Base-by-base conservation (phyloP, 1,284 basidiomycete genomes). In the Cutaneotrichosporon spelunceum region DNA sequence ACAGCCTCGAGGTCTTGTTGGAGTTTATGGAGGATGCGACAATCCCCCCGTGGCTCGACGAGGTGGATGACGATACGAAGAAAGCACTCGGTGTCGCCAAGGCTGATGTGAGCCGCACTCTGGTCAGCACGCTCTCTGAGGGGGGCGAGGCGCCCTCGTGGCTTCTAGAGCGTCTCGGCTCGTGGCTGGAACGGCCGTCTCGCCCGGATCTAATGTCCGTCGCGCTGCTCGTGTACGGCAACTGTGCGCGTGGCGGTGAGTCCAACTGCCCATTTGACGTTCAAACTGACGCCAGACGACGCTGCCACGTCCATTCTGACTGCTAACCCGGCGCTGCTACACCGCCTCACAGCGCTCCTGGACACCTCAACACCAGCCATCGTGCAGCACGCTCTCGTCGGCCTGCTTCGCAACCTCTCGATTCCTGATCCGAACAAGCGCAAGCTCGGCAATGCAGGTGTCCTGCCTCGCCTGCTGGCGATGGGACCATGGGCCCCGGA, bases 321-420 rank as follows among this genome's bases (percentile, higher is more conserved):
- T 4, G 30, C 26, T 26, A 44, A 44, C 10, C 11, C 50, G 10
- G 48, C 33, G 1, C 57, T 60, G 24, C 63, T 70, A 1, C 64
- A 65, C 0, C 30, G 23, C 21, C 57, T 74, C 13, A 78, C 82
- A 6, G 81, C 85, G 6, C 82, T 94, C 24, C 75, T 86, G 79
- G 58, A 85, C 80, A 63, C 81, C 62, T 69, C 83, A 68, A 75
- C 83, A 81, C 66, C 83, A 79, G 82, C 91, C 69, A 90, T 91
- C 71, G 81, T 92, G 56, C 91, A 91, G 73, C 91, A 95, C 71
- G 89, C 88, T 29, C 84, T 89, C 57, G 81, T 94, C 33, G 90
- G 90, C 23, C 79, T 96, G 36, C 81, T 95, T 47, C 89, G 91
- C 71, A 90, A 95, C 74, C 81, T 96, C 3, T 85, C 91, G 0